Conservation (phyloP, 495 filamentous ascomycete genomes). For the Aspergillus asperescens region DNA sequence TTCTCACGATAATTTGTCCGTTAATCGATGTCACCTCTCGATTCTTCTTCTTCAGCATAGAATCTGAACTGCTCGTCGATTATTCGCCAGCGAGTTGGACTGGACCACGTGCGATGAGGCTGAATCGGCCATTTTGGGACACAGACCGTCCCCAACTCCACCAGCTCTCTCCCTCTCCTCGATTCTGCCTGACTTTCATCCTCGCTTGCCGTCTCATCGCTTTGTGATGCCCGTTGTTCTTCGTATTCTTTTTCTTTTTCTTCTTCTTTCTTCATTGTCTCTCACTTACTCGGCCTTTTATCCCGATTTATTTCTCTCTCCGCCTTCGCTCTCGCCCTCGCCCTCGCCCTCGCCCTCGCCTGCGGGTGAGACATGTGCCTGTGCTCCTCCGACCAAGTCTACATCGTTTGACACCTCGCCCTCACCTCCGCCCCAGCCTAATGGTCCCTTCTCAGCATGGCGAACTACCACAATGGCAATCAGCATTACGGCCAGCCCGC, state of each 20-base stretch:
- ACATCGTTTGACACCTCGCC: background rate
- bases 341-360: background rate
- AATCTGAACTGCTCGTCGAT: too few relatives aligned
- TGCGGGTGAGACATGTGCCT: background rate
- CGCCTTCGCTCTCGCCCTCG: background rate
- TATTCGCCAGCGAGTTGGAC: background rate
- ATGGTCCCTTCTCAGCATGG: conserved; percentile 28
- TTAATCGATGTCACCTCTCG: too few relatives aligned
- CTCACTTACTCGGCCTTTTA: background rate
- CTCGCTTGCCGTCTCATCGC: background rate
- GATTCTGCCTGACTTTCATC: too few relatives aligned
- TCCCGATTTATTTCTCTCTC: background rate
- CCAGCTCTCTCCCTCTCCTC: background rate
- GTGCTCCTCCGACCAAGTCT: background rate
- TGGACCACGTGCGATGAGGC: conserved; percentile 8
- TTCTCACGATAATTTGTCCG: too few relatives aligned
- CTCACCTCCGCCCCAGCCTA: background rate
- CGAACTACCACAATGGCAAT: conserved; percentile 48
- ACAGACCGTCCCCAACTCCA: background rate
- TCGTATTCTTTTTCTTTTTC: background rate
- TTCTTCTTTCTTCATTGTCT: background rate
- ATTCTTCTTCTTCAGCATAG: too few relatives aligned
- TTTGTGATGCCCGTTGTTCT: background rate
- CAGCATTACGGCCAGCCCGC: conserved; percentile 35
- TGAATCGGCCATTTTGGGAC: background rate